A percentile compares a stretch with the other conserved stretches of the same genome.
Evolutionary conservation across 2,329 filamentous ascomycete genomes (phyloP).

Genomic region (Dothideomycetes sp.): DNA sequence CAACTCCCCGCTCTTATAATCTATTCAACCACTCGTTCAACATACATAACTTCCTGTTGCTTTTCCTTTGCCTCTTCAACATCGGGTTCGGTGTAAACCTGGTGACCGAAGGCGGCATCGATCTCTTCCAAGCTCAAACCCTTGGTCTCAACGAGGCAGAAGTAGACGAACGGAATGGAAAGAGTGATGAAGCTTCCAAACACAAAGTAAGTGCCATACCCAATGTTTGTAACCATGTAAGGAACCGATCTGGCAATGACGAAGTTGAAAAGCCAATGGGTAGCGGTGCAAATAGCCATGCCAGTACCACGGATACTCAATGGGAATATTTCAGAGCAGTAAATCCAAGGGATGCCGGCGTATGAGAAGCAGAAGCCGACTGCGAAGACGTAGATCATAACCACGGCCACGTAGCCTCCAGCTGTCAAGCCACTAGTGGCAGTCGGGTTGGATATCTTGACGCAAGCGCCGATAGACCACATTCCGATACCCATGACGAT

Average conservation of each 20-base stretch:
- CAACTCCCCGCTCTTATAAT: too few relatives aligned
- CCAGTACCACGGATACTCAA: conserved; percentile 30
- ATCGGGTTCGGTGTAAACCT: conserved; percentile 17
- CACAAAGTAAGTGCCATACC: conserved; percentile 34
- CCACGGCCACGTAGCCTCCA: conserved; percentile 31
- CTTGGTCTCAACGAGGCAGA: conserved; percentile 33
- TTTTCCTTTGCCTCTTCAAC: conserved; percentile 12
- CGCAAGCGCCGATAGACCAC: conserved; percentile 31
- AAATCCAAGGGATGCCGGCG: conserved; percentile 36
- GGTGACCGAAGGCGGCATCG: conserved; percentile 27
- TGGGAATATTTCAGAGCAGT: conserved; percentile 36
- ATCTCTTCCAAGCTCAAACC: conserved; percentile 31
- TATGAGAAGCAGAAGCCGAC: conserved; percentile 31
- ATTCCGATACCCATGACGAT: conserved; percentile 29
- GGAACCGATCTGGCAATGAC: conserved; percentile 33
- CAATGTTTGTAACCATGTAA: conserved; percentile 32
- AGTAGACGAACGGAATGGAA: conserved; percentile 31
- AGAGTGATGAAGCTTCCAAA: conserved; percentile 31
- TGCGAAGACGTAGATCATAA: conserved; percentile 34
- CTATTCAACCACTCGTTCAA: conserved; percentile 1
- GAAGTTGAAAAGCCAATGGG: conserved; percentile 29
- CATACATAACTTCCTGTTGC: not conserved
- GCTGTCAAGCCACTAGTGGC: conserved; percentile 22
- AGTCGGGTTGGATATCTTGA: conserved; percentile 25
- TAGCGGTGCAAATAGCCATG: conserved; percentile 29